Conservation (phyloP, 2,329 filamentous ascomycete genomes). For the Coleophoma crateriformis region DNA sequence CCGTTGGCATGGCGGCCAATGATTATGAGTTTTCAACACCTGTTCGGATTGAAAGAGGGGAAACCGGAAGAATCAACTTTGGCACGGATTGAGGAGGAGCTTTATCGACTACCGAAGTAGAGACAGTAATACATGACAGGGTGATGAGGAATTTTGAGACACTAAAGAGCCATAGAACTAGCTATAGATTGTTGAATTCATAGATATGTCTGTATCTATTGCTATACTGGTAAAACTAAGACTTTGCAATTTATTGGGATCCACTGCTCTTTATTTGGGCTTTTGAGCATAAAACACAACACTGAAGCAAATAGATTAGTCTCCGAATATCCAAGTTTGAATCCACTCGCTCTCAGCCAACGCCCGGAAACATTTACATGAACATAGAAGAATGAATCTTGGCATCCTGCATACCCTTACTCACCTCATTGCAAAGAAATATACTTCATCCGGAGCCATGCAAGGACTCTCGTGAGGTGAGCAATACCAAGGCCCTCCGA, state of each 20-base stretch:
- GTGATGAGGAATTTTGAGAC: too few species aligned
- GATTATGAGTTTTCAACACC: constrained; percentile 37
- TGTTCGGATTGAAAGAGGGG: constrained; percentile 30
- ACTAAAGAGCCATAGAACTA: too few species aligned
- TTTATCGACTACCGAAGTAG: constrained; percentile 13
- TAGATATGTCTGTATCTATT: too few species aligned
- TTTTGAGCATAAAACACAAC: constrained; percentile 11
- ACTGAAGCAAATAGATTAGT: too few species aligned
- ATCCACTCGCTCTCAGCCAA: too few species aligned
- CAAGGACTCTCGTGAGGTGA: background rate
- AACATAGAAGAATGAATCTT: constrained; percentile 24
- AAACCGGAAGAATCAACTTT: constrained; percentile 19
- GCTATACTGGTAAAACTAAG: too few species aligned
- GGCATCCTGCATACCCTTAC: constrained; percentile 26
- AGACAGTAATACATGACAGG: background rate
- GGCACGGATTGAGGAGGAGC: constrained; percentile 26
- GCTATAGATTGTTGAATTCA: too few species aligned
- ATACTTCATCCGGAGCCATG: background rate
- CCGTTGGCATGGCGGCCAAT: constrained; percentile 36
- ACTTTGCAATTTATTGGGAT: too few species aligned
- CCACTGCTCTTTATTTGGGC: background rate
- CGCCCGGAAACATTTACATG: background rate
- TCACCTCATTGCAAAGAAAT: constrained; percentile 14
- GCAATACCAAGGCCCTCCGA: background rate
- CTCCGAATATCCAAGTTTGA: too few species aligned